Base-by-base conservation (phyloP, 371 early-diverging fungal species). In the Choanephora cucurbitarum region DNA sequence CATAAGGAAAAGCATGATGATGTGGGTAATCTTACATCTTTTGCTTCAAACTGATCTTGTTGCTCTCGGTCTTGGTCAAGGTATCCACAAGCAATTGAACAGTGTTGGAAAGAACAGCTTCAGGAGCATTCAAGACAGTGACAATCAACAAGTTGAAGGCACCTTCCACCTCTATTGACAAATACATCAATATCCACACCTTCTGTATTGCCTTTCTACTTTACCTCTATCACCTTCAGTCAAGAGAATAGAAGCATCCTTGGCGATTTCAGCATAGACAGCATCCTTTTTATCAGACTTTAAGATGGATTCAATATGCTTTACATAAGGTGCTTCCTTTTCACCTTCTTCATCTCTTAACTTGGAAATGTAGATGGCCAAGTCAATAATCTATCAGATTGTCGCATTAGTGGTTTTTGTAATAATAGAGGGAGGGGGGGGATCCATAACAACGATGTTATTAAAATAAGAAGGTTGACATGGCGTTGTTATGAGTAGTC, bases 101-200 rank as follows among this genome's bases (percentile, higher is more conserved):
- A 33, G 84, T 69, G 24, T 62, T 39, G 9, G 73, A 43, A 42
- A 73, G 47, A 17, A 64, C 62, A 15, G 75, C 65, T 43, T 60
- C 64, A 44, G 73, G 66, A 44, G 74, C 60, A 33, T 57, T 48
- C 44, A 69, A 57, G 57, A 81, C 63, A 50, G 86, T 66, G 34
- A 88, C 88, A 62, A 90, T 81, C 51, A 86, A 66, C 57, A 88
- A 72, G 63, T 88, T 91, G 82, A 84, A 88, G 43, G 84, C 84
- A 58, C 80, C 67, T 69, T 89, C 90, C 41, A 87, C 80, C 60
- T 89, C 89, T 89, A 64, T n/a, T 43, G 15, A 22, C 5, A 50
- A 40, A n/a, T 44, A 18, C 52, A 23, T 50, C 24, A 21, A 45
- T 32, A 4, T 17, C 40, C 10, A 17, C 11, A 1, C 19, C 31